Conservation (phyloP, 106 monocot species). For the Cymbidium sinense region DNA sequence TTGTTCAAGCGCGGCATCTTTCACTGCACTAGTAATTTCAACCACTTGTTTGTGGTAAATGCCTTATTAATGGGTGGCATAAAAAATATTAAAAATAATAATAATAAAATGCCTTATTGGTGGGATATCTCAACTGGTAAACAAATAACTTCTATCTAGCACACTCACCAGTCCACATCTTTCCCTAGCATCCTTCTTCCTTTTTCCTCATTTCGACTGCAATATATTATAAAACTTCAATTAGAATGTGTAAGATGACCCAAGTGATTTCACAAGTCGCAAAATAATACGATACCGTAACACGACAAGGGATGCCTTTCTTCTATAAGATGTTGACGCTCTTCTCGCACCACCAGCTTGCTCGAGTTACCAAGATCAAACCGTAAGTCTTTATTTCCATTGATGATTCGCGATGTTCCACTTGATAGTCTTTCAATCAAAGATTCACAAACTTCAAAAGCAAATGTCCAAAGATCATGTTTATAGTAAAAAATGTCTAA, state of each 20-base stretch:
- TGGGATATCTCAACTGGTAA: background rate
- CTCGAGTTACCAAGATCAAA: constrained; percentile 74
- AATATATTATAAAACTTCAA: constrained; percentile 7
- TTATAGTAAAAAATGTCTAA: background rate
- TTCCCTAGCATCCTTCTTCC: constrained; percentile 81
- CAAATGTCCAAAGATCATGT: background rate
- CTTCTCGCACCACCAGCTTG: constrained; percentile 95
- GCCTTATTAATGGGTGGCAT: too few relatives aligned
- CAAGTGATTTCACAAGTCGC: background rate
- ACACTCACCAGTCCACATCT: constrained; percentile 74
- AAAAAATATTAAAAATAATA: too few relatives aligned
- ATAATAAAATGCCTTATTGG: too few relatives aligned
- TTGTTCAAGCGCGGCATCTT: too few relatives aligned
- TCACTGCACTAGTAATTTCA: background rate
- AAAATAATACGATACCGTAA: constrained; percentile 44
- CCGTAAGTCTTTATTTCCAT: constrained; percentile 61
- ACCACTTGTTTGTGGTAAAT: background rate
- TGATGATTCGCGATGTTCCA: constrained; percentile 31
- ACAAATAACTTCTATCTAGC: background rate
- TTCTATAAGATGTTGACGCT: constrained; percentile 68
- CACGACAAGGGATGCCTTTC: constrained; percentile 67
- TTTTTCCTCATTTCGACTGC: constrained; percentile 89
- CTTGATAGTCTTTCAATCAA: constrained; percentile 48
- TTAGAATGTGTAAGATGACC: background rate
- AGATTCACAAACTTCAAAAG: constrained; percentile 61